Evolutionary conservation across 371 early-diverging fungal species (phyloP).

Genomic region (Rhizopus microsporus): DNA sequence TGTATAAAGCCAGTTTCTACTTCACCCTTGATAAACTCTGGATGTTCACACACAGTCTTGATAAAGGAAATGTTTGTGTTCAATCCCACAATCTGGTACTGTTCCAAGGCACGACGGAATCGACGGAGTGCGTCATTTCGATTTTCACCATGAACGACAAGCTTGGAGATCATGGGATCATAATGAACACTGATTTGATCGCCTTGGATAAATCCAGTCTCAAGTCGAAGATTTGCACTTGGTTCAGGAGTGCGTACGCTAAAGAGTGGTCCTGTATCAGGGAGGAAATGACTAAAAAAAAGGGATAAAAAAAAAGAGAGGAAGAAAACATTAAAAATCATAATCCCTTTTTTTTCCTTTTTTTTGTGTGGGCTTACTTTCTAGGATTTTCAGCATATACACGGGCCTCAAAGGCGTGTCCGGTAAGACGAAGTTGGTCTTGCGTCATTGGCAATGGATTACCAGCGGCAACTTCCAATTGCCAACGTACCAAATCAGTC

Average conservation of each 20-base stretch:
- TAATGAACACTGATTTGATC: constrained; percentile 92
- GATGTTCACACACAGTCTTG: constrained; percentile 75
- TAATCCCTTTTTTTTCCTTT: not conserved
- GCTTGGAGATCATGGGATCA: constrained; percentile 98
- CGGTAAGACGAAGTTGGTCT: constrained; percentile 68
- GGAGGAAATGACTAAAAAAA: constrained; percentile 80
- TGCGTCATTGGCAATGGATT: constrained; percentile 78
- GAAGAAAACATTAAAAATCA: not conserved
- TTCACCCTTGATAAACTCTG: constrained; percentile 84
- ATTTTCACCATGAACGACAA: constrained; percentile 86
- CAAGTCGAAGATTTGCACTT: constrained; percentile 73
- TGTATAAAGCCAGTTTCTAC: constrained; percentile 95
- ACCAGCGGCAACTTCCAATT: constrained; percentile 88
- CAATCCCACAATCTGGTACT: constrained; percentile 87
- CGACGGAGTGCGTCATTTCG: constrained; percentile 84
- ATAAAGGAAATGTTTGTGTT: constrained; percentile 94
- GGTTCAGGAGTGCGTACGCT: constrained; percentile 71
- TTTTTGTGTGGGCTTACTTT: constrained; percentile 53
- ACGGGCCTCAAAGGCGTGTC: constrained; percentile 97
- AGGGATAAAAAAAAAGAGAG: constrained; percentile 1
- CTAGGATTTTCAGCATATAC: constrained; percentile 97
- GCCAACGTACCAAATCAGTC: constrained; percentile 94
- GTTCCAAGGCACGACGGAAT: constrained; percentile 77
- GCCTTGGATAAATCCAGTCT: constrained; percentile 92
- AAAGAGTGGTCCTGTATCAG: constrained; percentile 89